These are phyloP conservation scores for Hemileia vastatrix DNA, from an alignment of 1,284 basidiomycete species.

Conservation along the genomic window DNA sequence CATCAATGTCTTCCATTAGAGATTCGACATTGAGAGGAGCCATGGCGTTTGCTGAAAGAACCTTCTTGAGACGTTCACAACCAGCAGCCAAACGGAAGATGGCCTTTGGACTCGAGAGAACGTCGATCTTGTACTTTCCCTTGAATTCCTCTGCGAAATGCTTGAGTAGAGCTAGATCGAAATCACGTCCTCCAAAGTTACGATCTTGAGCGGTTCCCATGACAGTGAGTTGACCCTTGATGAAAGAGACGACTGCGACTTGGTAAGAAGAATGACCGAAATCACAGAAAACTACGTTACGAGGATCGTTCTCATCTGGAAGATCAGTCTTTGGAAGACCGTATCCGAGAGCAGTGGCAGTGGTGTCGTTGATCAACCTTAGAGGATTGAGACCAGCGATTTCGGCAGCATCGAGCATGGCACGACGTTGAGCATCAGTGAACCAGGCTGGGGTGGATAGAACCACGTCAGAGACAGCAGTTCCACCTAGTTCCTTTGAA, in stretches of 20 bases:
- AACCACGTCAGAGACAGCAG: slow-evolving; percentile 41
- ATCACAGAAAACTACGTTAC: slow-evolving; percentile 43
- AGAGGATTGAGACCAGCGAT: slow-evolving; percentile 43
- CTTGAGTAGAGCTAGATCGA: slow-evolving; percentile 41
- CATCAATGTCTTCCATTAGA: slow-evolving; percentile 44
- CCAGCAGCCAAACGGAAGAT: slow-evolving; percentile 42
- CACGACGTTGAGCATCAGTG: slow-evolving; percentile 41
- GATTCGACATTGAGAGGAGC: slow-evolving; percentile 44
- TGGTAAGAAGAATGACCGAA: slow-evolving; percentile 44
- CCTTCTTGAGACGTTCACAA: slow-evolving; percentile 44
- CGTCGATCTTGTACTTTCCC: slow-evolving; percentile 44
- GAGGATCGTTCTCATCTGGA: slow-evolving; percentile 40
- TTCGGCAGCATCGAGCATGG: slow-evolving; percentile 41
- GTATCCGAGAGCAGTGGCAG: slow-evolving; percentile 41
- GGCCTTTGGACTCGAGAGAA: slow-evolving; percentile 41
- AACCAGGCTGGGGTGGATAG: slow-evolving; percentile 43
- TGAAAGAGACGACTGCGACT: slow-evolving; percentile 42
- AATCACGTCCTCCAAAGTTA: slow-evolving; percentile 44
- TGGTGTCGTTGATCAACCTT: slow-evolving; percentile 43
- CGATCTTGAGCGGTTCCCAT: slow-evolving; percentile 40
- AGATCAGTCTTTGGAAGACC: slow-evolving; percentile 45
- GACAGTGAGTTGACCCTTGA: slow-evolving; percentile 43
- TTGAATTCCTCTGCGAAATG: slow-evolving; percentile 44
- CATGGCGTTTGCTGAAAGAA: slow-evolving; percentile 42
- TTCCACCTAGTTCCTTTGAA: slow-evolving; percentile 37